Base-by-base conservation (phyloP, 2,329 filamentous ascomycete species). In the Botrytis tulipae region DNA sequence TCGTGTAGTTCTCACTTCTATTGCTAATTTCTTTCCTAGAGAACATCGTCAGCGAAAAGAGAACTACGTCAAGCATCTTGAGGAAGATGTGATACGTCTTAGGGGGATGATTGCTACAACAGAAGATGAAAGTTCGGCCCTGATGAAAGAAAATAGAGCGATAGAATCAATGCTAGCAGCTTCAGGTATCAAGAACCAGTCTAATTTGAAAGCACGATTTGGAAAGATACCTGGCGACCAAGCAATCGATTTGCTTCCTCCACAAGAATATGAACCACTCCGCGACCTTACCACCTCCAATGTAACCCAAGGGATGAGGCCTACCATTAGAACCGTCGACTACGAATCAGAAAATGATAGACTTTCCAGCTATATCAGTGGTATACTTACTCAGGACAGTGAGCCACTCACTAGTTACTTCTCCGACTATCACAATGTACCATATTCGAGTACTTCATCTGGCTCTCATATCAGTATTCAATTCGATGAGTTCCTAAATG, bases 11-110 rank as follows among this genome's bases (percentile, higher is more conserved):
- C 42, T 32, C 57, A 3, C 35, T 20, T 22, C 35, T 22, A 29
- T 29, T 20, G 22, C 60, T 59, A 66, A 70, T 10, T 46, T 4
- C 59, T 71, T 40, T 35, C 54, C 3, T 40, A 80, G 78, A 57
- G 77, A 79, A 73, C 79, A 80, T 70, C 78, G 79, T 14, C 76
- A 79, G 73, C 76, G 78, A 48, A 80, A 80, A 73, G 71, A 78
- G 60, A 78, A 79, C 66, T 75, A 78, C 51, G 75, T 77, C 57
- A 80, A 80, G 62, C 73, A 78, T 51, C 73, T 80, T n/a, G 79
- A 80, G 71, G 75, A 80, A 71, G 77, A 80, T 60, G 73, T 78
- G 2, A 76, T 77, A 61, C 74, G 76, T 42, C 75, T 80, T 22
- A 77, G 79, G 4, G 76, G 78, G 25, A 76, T 76, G 76, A 80